A percentile compares a stretch with the other conserved stretches of the same genome.
phyloP scores from a whole-genome alignment of 768 basidiomycete genomes.

The Flagelloscypha sp. region DNA sequence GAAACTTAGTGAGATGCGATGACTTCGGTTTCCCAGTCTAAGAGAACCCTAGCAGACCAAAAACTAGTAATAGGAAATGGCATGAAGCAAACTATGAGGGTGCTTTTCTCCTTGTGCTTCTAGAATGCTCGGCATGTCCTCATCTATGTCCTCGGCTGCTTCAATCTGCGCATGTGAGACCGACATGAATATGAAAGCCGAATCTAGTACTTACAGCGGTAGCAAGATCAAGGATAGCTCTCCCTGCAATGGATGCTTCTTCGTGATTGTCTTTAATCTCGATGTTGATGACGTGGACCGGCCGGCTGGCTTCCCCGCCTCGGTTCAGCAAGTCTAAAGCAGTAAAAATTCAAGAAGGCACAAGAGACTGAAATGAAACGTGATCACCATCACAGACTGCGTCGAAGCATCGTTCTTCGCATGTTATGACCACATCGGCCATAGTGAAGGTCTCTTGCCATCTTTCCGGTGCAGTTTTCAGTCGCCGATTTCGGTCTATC shows the following conservation, averaged over 20 bases:
- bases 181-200: slow-evolving; percentile 10
- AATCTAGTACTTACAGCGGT: slow-evolving; percentile 56
- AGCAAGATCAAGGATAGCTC: slow-evolving; percentile 88
- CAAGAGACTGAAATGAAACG: slow-evolving; percentile 6
- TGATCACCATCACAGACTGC: slow-evolving; percentile 91
- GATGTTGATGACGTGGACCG: slow-evolving; percentile 94
- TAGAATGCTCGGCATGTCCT: slow-evolving; percentile 84
- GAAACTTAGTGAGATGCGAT: no score
- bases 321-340: slow-evolving; percentile 69
- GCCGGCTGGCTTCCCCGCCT: slow-evolving; percentile 88
- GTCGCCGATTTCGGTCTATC: slow-evolving; percentile 89
- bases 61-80: slow-evolving; percentile 80
- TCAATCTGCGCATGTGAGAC: slow-evolving; percentile 58
- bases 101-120: slow-evolving; percentile 79
- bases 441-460: slow-evolving; percentile 90
- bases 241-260: slow-evolving; percentile 93
- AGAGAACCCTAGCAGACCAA: neutral
- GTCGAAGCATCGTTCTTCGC: slow-evolving; percentile 98
- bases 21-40: no score
- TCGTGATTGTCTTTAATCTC: slow-evolving; percentile 99
- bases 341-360: no score
- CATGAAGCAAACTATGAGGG: slow-evolving; percentile 86
- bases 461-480: slow-evolving; percentile 90
- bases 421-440: slow-evolving; percentile 97
- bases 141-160: slow-evolving; percentile 76